Conservation (phyloP, 192 early-diverging fungal species). For the Podila epicladia region DNA sequence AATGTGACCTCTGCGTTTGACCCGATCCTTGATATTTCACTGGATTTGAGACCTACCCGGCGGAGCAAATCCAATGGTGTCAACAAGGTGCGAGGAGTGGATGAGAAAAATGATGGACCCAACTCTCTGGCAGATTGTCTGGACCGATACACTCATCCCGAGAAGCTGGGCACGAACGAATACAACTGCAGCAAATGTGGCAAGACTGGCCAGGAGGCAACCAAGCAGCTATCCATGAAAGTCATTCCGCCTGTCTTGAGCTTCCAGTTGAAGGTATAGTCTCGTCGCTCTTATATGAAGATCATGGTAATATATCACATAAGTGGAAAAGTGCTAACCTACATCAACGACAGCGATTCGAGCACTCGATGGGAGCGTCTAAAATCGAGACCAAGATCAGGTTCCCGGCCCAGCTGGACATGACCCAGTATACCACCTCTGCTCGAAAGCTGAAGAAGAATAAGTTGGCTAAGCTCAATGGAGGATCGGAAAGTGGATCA, state of each 20-base stretch:
- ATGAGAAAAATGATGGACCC: slow-evolving; percentile 46
- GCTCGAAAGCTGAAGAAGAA: slow-evolving; percentile 56
- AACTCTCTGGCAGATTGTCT: slow-evolving; percentile 72
- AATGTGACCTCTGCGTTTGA: slow-evolving; percentile 84
- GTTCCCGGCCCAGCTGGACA: slow-evolving; percentile 87
- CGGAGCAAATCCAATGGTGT: slow-evolving; percentile 22
- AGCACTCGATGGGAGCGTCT: slow-evolving; percentile 70
- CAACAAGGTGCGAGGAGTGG: slow-evolving; percentile 37
- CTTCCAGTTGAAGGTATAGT: slow-evolving; percentile 86
- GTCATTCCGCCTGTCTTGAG: slow-evolving; percentile 87
- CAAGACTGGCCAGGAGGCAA: slow-evolving; percentile 67
- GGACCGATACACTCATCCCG: slow-evolving; percentile 80
- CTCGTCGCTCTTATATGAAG: no score
- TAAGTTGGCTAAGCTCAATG: slow-evolving; percentile 53
- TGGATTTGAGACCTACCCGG: slow-evolving; percentile 75
- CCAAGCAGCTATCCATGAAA: slow-evolving; percentile 91
- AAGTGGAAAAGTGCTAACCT: not conserved
- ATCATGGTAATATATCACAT: no score
- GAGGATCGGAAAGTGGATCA: slow-evolving; percentile 20
- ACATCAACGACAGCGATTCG: slow-evolving; percentile 75
- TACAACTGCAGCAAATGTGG: slow-evolving; percentile 81
- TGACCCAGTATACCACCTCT: slow-evolving; percentile 89
- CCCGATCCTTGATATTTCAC: slow-evolving; percentile 90
- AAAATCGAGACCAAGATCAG: slow-evolving; percentile 92
- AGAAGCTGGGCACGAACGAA: slow-evolving; percentile 73